A percentile compares a stretch with the other conserved stretches of the same genome.
phyloP scores from a whole-genome alignment of 768 basidiomycete species.

The Multifurca ochricompacta region DNA sequence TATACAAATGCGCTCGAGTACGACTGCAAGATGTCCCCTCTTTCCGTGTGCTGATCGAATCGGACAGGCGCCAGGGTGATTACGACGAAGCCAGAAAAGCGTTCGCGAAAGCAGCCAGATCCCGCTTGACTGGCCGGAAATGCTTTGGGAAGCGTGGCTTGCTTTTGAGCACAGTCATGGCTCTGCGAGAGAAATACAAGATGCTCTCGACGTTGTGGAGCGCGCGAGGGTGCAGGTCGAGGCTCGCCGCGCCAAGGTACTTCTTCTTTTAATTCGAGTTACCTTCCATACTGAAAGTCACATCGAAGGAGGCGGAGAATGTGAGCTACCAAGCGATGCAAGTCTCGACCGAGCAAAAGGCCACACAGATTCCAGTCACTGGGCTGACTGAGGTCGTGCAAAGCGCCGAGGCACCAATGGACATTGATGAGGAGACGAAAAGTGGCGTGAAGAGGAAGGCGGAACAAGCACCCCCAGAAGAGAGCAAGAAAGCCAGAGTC shows the following conservation, averaged over 20 bases:
- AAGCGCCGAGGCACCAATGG: conserved; percentile 32
- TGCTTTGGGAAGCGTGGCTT: conserved; percentile 84
- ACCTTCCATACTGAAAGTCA: neutral
- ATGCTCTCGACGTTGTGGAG: conserved; percentile 54
- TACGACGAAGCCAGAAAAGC: conserved; percentile 55
- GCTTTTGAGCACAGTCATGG: conserved; percentile 85
- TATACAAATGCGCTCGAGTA: conserved; percentile 73
- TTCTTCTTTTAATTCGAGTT: conserved; percentile 16
- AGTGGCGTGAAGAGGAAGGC: conserved; percentile 55
- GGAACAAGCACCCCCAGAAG: conserved; percentile 40
- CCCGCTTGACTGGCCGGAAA: conserved; percentile 93
- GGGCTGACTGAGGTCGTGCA: conserved; percentile 7
- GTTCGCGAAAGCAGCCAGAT: conserved; percentile 58
- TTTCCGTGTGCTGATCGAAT: neutral
- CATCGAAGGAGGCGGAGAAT: conserved; percentile 53
- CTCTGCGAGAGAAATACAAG: conserved; percentile 54
- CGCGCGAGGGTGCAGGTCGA: conserved; percentile 59
- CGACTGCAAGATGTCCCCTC: conserved; percentile 23
- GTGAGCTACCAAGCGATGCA: conserved; percentile 45
- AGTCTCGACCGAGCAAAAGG: conserved; percentile 35
- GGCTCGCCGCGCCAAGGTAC: conserved; percentile 53
- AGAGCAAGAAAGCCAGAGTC: conserved; percentile 53
- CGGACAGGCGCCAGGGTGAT: conserved; percentile 43
- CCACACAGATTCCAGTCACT: conserved; percentile 29
- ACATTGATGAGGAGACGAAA: conserved; percentile 32